Evolutionary conservation across 495 filamentous ascomycete genomes (phyloP).

Genomic region (Saxispiralis lemnorum): DNA sequence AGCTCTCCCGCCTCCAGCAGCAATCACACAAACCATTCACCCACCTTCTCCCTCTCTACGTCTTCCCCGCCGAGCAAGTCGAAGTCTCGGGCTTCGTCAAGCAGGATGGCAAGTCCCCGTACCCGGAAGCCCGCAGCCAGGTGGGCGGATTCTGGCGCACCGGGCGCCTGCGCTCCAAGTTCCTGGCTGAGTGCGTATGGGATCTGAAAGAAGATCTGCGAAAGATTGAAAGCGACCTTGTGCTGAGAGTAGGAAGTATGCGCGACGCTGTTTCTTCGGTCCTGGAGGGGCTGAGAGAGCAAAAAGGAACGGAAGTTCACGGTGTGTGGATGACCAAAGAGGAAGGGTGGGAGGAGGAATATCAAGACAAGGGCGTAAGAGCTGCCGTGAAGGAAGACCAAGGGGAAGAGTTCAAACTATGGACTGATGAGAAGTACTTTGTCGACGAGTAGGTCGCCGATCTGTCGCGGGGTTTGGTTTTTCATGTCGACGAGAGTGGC

Average conservation of each 20-base stretch:
- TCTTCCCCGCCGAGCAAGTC: conserved; percentile 45
- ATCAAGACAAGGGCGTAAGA: conserved; percentile 30
- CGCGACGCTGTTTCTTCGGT: conserved; percentile 36
- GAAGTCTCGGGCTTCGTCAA: conserved; percentile 52
- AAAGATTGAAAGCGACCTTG: conserved; percentile 37
- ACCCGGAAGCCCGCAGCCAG: conserved; percentile 37
- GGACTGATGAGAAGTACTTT: conserved; percentile 56
- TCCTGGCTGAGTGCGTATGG: conserved; percentile 50
- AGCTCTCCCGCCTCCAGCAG: conserved; percentile 26
- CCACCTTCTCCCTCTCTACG: conserved; percentile 47
- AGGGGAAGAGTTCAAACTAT: conserved; percentile 34
- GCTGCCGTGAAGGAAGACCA: conserved; percentile 30
- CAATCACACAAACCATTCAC: conserved; percentile 36
- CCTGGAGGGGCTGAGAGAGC: conserved; percentile 28
- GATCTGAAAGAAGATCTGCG: conserved; percentile 41
- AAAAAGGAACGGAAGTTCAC: conserved; percentile 29
- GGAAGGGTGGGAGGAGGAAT: conserved; percentile 45
- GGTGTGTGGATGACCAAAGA: conserved; percentile 53
- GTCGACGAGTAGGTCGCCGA: conserved; percentile 44
- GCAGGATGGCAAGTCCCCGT: conserved; percentile 30
- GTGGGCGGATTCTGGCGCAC: conserved; percentile 47
- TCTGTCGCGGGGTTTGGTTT: not conserved
- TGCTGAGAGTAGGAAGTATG: conserved; percentile 42
- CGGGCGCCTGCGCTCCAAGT: conserved; percentile 49
- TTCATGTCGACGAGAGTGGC: not conserved